Evolutionary conservation across 2,329 filamentous ascomycete species (phyloP).

Genomic region (Tolypocladium album): DNA sequence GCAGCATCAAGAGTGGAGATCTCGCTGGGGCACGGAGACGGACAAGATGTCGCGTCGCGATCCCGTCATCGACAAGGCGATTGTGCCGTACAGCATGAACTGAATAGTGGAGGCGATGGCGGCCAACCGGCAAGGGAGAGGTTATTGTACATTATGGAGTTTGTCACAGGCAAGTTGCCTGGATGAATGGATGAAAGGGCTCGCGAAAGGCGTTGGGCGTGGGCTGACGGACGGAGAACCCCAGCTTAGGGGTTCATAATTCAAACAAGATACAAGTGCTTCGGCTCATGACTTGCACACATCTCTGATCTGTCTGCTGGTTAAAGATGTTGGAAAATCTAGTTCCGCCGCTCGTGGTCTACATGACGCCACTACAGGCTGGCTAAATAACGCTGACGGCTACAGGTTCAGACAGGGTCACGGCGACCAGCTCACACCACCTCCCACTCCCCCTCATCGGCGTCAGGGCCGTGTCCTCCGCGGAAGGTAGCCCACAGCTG

Average conservation of each 20-base stretch:
- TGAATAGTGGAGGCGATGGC: neutral
- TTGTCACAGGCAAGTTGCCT: neutral
- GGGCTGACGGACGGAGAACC: neutral
- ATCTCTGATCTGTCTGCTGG: neutral
- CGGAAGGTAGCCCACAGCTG: neutral
- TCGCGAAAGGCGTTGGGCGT: neutral
- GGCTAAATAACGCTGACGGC: neutral
- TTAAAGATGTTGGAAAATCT: neutral
- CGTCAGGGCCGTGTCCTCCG: too few species aligned
- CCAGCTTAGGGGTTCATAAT: neutral
- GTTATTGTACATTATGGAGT: neutral
- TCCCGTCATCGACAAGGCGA: conserved; percentile 53
- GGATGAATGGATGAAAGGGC: neutral
- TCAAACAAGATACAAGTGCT: neutral
- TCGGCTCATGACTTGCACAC: neutral
- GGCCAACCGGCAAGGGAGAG: neutral
- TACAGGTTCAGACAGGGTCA: neutral
- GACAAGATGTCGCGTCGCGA: conserved; percentile 39
- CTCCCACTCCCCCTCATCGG: neutral
- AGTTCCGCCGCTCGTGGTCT: neutral
- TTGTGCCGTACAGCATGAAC: conserved; percentile 45
- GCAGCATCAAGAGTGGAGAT: conserved; percentile 62
- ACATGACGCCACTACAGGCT: neutral
- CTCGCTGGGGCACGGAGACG: conserved; percentile 60
- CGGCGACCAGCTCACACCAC: neutral